Evolutionary conservation across 805 yeast species (phyloP).

Genomic region (Saccharomycopsis fermentans): DNA sequence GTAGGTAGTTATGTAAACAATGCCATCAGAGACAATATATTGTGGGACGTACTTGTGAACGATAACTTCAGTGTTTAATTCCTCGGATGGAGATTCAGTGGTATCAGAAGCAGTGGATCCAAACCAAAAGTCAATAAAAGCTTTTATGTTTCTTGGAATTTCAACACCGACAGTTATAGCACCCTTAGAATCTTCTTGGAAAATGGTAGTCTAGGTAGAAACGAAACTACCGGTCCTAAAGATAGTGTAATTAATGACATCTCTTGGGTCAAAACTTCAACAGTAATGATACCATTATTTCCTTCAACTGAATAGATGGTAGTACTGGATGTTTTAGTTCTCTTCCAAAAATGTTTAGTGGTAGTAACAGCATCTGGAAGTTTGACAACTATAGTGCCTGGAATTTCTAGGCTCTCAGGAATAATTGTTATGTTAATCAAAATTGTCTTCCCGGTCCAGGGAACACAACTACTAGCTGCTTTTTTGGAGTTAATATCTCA

Average conservation of each 20-base stretch:
- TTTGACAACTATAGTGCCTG: background rate
- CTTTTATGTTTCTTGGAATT: background rate
- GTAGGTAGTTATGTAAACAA: too few species aligned
- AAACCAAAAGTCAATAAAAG: too few species aligned
- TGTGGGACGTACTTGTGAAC: too few species aligned
- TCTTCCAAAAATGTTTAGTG: background rate
- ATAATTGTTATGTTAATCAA: background rate
- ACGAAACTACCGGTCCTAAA: background rate
- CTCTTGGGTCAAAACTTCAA: conserved; percentile 1
- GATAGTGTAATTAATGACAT: background rate
- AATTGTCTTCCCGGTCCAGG: background rate
- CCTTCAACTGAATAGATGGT: background rate
- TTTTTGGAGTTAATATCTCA: background rate
- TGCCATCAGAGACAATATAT: too few species aligned
- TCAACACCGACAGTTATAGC: background rate
- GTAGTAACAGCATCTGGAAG: background rate
- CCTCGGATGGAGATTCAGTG: too few species aligned
- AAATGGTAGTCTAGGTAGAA: background rate
- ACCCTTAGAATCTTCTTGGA: background rate
- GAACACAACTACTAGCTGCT: background rate
- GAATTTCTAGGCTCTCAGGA: background rate
- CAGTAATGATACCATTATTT: background rate
- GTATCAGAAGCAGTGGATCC: too few species aligned
- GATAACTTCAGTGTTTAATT: too few species aligned
- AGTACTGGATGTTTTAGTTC: background rate